Percentiles rank a stretch among this genome's conserved stretches.
Conservation (phyloP, 2,329 filamentous ascomycete species). For the Nigrograna mackinnonii region DNA sequence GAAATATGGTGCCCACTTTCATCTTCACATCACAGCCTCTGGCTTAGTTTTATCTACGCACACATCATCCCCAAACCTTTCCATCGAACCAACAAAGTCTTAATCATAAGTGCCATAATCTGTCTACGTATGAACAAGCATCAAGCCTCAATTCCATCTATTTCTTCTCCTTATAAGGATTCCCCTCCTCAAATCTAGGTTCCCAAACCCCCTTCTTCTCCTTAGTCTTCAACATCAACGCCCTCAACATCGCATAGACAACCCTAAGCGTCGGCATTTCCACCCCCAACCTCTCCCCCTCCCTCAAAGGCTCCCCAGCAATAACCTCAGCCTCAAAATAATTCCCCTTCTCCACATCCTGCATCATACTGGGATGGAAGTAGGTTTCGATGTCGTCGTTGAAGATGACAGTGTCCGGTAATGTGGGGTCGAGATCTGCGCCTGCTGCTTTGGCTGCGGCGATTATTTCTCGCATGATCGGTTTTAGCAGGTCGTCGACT, state of each 20-base stretch:
- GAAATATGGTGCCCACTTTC: too few relatives aligned
- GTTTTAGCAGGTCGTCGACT: background rate
- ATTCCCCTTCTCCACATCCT: background rate
- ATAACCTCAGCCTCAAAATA: background rate
- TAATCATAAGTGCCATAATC: too few relatives aligned
- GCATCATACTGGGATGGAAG: background rate
- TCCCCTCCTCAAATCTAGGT: too few relatives aligned
- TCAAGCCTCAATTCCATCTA: too few relatives aligned
- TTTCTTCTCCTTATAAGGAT: too few relatives aligned
- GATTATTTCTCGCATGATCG: background rate
- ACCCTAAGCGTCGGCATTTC: background rate
- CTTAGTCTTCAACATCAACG: background rate
- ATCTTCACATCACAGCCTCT: too few relatives aligned
- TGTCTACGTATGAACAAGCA: too few relatives aligned
- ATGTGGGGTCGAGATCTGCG: background rate
- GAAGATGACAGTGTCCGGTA: background rate
- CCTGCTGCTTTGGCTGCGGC: background rate
- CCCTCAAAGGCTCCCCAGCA: background rate
- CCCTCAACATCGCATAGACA: background rate
- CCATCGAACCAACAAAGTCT: too few relatives aligned
- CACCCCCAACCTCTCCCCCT: background rate
- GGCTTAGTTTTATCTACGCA: too few relatives aligned
- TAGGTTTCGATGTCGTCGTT: background rate
- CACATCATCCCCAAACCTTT: too few relatives aligned
- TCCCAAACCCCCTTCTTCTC: background rate